Evolutionary conservation across 164 flowering plant genomes (phyloP), one percentile per base, ranked within the genome.

Genomic region (Annona cherimola): DNA sequence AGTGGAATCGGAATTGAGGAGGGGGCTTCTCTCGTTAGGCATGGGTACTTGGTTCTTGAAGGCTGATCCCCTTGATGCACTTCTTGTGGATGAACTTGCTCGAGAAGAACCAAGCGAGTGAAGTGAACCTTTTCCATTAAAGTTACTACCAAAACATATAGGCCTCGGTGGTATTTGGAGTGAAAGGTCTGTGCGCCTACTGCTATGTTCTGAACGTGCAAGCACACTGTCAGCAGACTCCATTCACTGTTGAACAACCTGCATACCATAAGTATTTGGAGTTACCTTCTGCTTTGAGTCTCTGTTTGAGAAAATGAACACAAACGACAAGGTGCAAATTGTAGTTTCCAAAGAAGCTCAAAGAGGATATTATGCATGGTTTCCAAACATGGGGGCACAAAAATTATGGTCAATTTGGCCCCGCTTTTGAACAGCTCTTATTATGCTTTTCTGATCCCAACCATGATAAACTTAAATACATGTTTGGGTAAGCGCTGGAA

Each of bases 111-210:
- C 62, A 67, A 81, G 92, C 66, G 88, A 79, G 62, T 81, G 83
- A 18, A 85, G 80, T 46, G 78, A 67, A 77, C 80, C 84, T 78
- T 83, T 84, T 65, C 85, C 86, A 75, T 77, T 84, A 5, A 74
- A 76, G 65, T 78, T 80, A 71, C 76, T 79, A 35, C 79, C 78
- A 74, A 84, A 79, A 57, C 67, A 80, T 60, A 66, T 26, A 7
- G 85, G 84, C 70, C 72, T 85, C 0, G 96, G 88, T 18, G 98
- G 96, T 66, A 89, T 85, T 72, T 88, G 88, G 71, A 90, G 83
- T 44, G 86, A 86, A 72, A 88, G 86, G 69, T 83, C 85, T 16
- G 73, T 18, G 12, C 75, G 83, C 70, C 75, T 76, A 43, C 78
- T 80, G 71, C 64, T 74, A 43, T 76, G 69, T 45, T 74, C 80